Evolutionary conservation across 1,139 yeast genomes (phyloP), one percentile per base, ranked within the genome.

Genomic region (Martiniozyma asiatica): DNA sequence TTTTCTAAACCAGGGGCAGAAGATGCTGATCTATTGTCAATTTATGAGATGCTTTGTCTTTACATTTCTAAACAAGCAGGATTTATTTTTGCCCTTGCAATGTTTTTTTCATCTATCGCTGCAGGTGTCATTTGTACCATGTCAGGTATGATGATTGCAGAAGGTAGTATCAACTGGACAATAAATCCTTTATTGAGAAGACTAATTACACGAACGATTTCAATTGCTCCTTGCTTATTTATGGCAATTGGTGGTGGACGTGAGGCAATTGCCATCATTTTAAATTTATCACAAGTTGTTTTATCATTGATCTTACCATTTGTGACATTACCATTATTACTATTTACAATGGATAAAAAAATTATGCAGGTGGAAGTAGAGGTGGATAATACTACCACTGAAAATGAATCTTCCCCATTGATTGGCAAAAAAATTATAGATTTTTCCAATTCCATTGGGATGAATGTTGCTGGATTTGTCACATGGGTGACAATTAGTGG

Each of bases 311-410:
- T 78, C 28, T 58, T 79, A 32, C 89, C 92, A 5, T 68, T 78
- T 37, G 81, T 73, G 71, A 78, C 87, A 17, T 95, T 95, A 0
- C 97, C 97, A 7, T 59, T 87, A 41, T 72, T 87, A 27, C 79
- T 74, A 53, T 87, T 87, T 55, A 85, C 96, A 0, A 70, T 84
- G 38, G 68, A 70, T 31, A 75, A 72, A 42, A 58, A 67, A 28
- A 73, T 76, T 36, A 81, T 81, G 94, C 22, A 38, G 1, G 43
- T 41, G 2, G 59, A 54, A 31, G 67, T 71, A 6, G 50, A 39
- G 24, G 31, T 42, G 9, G 6, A 6, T 6, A 38, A 38, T 22
- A 39, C 38, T 11, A 29, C 35, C 22, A 5, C 20, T 6, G 5
- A 10, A 2, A 8, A 10, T 15, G 22, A 22, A 22, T 22, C 31